phyloP scores from a whole-genome alignment of 805 yeast genomes.

The Ogataea neopini region DNA sequence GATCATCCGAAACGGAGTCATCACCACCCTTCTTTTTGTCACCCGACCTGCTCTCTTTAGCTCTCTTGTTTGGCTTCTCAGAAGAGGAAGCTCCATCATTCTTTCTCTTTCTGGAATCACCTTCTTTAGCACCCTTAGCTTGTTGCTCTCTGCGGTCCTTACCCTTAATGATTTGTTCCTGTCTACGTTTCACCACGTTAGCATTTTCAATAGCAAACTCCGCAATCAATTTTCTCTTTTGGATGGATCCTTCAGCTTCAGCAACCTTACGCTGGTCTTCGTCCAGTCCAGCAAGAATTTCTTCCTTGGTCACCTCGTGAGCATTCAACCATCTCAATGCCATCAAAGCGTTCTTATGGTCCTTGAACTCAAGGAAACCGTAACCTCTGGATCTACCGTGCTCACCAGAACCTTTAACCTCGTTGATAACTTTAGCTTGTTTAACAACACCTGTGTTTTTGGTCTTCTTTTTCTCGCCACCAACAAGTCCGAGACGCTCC shows the following conservation, averaged over 20 bases:
- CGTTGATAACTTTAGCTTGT: slow-evolving; percentile 92
- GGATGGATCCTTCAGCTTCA: slow-evolving; percentile 48
- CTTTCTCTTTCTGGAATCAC: slow-evolving; percentile 1
- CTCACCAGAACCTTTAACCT: slow-evolving; percentile 85
- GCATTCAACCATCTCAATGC: slow-evolving; percentile 97
- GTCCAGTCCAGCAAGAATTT: slow-evolving; percentile 66
- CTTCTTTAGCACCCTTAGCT: slow-evolving; percentile 17
- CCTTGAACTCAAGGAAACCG: slow-evolving; percentile 91
- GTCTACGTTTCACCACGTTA: slow-evolving; percentile 87
- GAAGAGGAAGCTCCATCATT: not conserved
- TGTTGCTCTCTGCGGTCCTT: slow-evolving; percentile 38
- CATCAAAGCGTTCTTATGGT: slow-evolving; percentile 91
- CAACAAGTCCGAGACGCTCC: slow-evolving; percentile 38
- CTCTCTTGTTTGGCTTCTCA: not conserved
- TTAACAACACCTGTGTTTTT: slow-evolving; percentile 88
- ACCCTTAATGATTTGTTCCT: slow-evolving; percentile 53
- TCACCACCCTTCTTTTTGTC: slow-evolving; percentile 7
- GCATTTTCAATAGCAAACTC: slow-evolving; percentile 98
- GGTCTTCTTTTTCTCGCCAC: slow-evolving; percentile 52
- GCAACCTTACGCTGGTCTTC: slow-evolving; percentile 66
- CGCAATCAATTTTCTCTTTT: slow-evolving; percentile 77
- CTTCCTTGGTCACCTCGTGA: slow-evolving; percentile 74
- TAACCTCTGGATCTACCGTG: slow-evolving; percentile 94
- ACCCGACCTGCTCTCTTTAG: slow-evolving; percentile 20
- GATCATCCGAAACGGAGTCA: slow-evolving; percentile 46